These are phyloP conservation scores for Earliella scabrosa DNA, from an alignment of 1,284 basidiomycete species.

Conservation along the genomic window DNA sequence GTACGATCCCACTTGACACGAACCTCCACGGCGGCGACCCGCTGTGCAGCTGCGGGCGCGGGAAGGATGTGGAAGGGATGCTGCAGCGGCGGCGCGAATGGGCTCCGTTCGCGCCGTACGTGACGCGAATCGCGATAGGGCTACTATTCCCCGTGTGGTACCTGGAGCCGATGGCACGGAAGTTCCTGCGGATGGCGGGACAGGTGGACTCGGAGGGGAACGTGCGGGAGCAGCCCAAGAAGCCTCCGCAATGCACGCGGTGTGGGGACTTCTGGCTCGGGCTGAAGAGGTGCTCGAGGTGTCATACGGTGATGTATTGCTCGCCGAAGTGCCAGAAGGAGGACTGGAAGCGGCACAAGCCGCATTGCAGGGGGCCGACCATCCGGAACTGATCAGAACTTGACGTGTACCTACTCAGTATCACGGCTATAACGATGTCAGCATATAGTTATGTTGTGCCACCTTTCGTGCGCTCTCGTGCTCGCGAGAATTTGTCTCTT, in stretches of 20 bases:
- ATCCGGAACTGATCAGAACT: too few species aligned
- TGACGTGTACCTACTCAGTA: too few species aligned
- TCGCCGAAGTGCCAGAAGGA: constrained; percentile 46
- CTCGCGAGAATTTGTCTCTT: too few species aligned
- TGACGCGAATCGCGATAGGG: constrained; percentile 52
- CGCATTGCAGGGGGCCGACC: neutral
- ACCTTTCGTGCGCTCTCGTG: too few species aligned
- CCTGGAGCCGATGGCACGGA: constrained; percentile 37
- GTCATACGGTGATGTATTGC: constrained; percentile 46
- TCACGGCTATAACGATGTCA: too few species aligned
- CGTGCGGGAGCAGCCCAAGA: too few species aligned
- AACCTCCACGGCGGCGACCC: constrained; percentile 37
- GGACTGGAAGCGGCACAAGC: constrained; percentile 50
- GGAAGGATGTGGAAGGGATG: constrained; percentile 41
- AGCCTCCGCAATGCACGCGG: neutral
- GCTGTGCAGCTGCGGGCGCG: constrained; percentile 55
- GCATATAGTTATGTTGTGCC: too few species aligned
- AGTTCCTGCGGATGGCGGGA: too few species aligned
- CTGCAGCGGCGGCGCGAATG: constrained; percentile 24
- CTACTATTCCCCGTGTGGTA: constrained; percentile 52
- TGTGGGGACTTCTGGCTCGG: constrained; percentile 3
- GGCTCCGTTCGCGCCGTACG: constrained; percentile 37
- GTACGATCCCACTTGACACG: constrained; percentile 35
- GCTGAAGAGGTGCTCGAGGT: constrained; percentile 35
- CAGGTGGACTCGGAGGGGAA: too few species aligned